Base-by-base conservation (phyloP, 352 stramenopile genomes). In the Pelagophyceae sp. region DNA sequence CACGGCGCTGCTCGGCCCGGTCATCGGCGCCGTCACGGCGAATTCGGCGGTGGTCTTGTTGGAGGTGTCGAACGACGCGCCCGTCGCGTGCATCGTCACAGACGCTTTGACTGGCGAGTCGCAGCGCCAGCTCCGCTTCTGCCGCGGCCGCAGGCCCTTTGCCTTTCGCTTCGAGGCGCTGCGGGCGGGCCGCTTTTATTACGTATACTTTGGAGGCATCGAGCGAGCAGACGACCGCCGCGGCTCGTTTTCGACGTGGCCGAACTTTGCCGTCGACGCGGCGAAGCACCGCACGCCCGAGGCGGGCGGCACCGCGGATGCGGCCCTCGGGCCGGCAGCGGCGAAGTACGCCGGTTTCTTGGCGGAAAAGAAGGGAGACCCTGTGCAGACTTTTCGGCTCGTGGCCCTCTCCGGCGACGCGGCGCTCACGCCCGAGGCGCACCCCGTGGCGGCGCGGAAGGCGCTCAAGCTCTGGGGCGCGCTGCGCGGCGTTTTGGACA, bases 131-230 rank as follows among this genome's bases (percentile, higher is more conserved):
- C 88, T 90, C 45, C 83, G 91, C 78, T 82, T 84, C 0, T 88
- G 92, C 54, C 58, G 83, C 19, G 80, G 81, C 0, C 61, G 80
- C 27, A 81, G 81, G 61, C 86, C 87, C 0, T 85, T 88, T 29
- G 84, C 86, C 11, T 93, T 93, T 75, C 85, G 85, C 65, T 80
- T 90, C 17, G 86, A 87, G 38, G 85, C 88, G n/a, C 75, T 93
- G 58, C 77, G 82, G 0, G 67, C 87, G 0, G 87, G 87, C 15
- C 85, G 90, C 38, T 85, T 85, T 50, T 93, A 91, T 65, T 80
- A 82, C 23, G 76, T 91, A 1, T 40, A n/a, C 1, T 82, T 87
- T 37, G 79, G 83, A 29, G 77, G 82, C 15, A 83, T 93, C 33
- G 81, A 89, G 31, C 40, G 82, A 6, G 32, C 84, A 23, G 64